Evolutionary conservation across 306 rosid species (phyloP).

Genomic region (Castanea mollissima): DNA sequence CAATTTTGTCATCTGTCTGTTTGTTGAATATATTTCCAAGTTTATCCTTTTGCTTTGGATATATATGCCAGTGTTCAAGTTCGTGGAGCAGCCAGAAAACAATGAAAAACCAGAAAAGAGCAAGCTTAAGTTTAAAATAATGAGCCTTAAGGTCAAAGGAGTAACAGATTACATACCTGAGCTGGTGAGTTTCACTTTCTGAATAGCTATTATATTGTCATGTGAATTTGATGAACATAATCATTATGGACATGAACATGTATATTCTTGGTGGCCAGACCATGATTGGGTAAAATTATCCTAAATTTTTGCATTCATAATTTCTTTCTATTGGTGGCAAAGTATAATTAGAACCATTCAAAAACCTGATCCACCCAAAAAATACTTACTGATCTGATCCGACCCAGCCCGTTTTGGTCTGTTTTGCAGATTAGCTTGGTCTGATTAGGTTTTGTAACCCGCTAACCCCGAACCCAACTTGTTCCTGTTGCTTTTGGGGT

Average conservation of each 20-base stretch:
- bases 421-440: too few species aligned
- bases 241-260: neutral
- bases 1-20: neutral
- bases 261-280: neutral
- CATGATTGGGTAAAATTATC: neutral
- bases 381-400: too few species aligned
- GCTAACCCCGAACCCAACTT: too few species aligned
- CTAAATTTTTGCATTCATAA: neutral
- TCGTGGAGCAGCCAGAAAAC: slow-evolving; percentile 90
- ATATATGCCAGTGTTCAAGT: slow-evolving; percentile 73
- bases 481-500: too few species aligned
- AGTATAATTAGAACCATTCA: too few species aligned
- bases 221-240: neutral
- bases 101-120: slow-evolving; percentile 86
- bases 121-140: slow-evolving; percentile 92
- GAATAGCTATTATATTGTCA: slow-evolving; percentile 3
- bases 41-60: slow-evolving; percentile 20
- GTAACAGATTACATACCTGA: slow-evolving; percentile 86
- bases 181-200: slow-evolving; percentile 62
- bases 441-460: too few species aligned
- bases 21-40: neutral
- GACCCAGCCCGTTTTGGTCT: too few species aligned
- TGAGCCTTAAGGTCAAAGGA: slow-evolving; percentile 98
- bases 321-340: neutral
- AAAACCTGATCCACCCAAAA: too few species aligned